Conservation (phyloP, 139 green algal species). For the Volvox reticuliferus region DNA sequence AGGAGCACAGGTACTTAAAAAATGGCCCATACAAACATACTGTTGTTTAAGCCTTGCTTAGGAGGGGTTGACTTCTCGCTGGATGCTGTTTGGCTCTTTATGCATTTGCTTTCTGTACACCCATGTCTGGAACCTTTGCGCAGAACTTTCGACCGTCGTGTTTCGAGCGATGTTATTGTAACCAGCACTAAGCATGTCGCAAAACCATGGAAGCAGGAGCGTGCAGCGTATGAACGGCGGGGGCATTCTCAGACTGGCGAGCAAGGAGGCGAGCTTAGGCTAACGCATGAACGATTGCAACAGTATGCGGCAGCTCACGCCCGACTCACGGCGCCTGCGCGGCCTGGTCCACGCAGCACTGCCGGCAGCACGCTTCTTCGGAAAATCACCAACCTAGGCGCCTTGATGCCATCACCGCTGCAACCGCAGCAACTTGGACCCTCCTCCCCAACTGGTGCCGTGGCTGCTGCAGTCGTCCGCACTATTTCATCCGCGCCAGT, state of each 20-base stretch:
- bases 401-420: background rate
- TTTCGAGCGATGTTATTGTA: background rate
- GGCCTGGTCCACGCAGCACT: background rate
- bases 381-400: slow-evolving; percentile 10
- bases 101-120: too few species aligned
- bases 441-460: background rate
- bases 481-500: background rate
- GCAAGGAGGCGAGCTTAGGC: background rate
- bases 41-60: too few species aligned
- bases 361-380: slow-evolving; percentile 6
- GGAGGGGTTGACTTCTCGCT: too few species aligned
- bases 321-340: slow-evolving; percentile 2
- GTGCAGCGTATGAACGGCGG: background rate
- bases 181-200: slow-evolving; percentile 11
- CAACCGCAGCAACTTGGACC: background rate
- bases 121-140: background rate
- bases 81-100: too few species aligned
- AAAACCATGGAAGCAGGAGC: background rate
- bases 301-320: slow-evolving; percentile 37
- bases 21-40: background rate
- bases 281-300: slow-evolving; percentile 31
- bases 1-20: background rate
- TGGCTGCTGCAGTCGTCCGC: background rate
- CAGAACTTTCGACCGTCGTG: background rate
- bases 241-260: background rate